Evolutionary conservation across 2,329 filamentous ascomycete genomes (phyloP).

Genomic region (Cadophora malorum): DNA sequence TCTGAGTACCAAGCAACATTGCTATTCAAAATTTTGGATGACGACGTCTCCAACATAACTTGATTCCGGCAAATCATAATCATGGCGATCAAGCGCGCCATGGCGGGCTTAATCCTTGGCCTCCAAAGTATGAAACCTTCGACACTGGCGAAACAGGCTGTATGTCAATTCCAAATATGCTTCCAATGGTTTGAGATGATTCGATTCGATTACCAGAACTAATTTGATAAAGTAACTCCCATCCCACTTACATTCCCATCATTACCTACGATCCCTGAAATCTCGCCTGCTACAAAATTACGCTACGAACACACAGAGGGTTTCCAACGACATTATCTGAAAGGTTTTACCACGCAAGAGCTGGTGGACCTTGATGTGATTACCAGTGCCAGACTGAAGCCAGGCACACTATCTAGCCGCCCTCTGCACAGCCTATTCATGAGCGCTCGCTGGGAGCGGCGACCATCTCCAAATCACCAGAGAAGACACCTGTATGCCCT

Average conservation of each 20-base stretch:
- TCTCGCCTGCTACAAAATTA: background rate
- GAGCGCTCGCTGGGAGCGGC: background rate
- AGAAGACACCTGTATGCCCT: background rate
- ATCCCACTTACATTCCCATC: background rate
- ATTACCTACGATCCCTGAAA: background rate
- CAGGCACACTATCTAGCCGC: background rate
- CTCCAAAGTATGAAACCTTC: background rate
- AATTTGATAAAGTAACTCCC: background rate
- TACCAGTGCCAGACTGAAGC: background rate
- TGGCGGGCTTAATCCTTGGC: background rate
- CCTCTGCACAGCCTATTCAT: background rate
- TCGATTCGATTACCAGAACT: background rate
- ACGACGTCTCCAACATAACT: background rate
- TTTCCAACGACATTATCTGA: background rate
- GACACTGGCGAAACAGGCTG: background rate
- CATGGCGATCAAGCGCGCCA: background rate
- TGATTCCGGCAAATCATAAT: background rate
- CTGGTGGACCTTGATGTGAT: constrained; percentile 1
- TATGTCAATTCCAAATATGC: background rate
- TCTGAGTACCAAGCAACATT: background rate
- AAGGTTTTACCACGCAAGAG: background rate
- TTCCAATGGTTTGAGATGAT: background rate
- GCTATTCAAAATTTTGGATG: too few species aligned
- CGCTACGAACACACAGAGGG: background rate
- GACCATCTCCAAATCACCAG: background rate